phyloP scores from a whole-genome alignment of 2,329 filamentous ascomycete genomes.

The Sporothrix globosa region DNA sequence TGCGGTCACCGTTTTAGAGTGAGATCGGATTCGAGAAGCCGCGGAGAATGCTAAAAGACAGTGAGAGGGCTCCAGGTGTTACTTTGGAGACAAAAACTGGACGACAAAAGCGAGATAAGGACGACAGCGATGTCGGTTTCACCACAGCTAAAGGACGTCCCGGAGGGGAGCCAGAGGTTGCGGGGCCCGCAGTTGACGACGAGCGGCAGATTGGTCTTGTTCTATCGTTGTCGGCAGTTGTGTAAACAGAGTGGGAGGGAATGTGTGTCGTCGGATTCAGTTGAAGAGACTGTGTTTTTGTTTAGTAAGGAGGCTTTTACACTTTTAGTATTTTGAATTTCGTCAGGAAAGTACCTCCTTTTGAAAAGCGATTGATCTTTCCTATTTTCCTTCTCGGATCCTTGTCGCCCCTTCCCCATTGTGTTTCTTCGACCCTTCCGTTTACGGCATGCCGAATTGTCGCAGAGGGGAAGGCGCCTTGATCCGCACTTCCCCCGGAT shows the following conservation, averaged over 20 bases:
- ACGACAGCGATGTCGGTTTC: not conserved
- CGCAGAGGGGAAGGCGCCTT: not conserved
- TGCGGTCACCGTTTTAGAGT: not conserved
- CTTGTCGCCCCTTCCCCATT: not conserved
- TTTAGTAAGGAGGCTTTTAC: not conserved
- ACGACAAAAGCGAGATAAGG: not conserved
- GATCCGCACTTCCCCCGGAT: slow-evolving; percentile 11
- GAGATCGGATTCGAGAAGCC: not conserved
- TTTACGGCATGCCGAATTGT: slow-evolving; percentile 2
- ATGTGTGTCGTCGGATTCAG: not conserved
- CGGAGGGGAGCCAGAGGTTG: not conserved
- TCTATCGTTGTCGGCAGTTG: slow-evolving; percentile 22
- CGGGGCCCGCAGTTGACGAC: not conserved
- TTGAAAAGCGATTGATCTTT: slow-evolving; percentile 3
- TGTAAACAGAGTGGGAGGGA: not conserved
- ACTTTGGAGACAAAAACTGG: not conserved
- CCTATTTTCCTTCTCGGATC: not conserved
- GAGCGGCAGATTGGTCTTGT: not conserved
- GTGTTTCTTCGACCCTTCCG: not conserved
- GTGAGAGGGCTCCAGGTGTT: not conserved
- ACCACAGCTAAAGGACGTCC: not conserved
- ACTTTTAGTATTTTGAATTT: not conserved
- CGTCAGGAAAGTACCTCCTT: not conserved
- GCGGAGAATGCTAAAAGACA: not conserved
- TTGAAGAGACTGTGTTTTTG: not conserved